phyloP scores from a whole-genome alignment of 2,329 filamentous ascomycete genomes.

The Didymella exigua region DNA sequence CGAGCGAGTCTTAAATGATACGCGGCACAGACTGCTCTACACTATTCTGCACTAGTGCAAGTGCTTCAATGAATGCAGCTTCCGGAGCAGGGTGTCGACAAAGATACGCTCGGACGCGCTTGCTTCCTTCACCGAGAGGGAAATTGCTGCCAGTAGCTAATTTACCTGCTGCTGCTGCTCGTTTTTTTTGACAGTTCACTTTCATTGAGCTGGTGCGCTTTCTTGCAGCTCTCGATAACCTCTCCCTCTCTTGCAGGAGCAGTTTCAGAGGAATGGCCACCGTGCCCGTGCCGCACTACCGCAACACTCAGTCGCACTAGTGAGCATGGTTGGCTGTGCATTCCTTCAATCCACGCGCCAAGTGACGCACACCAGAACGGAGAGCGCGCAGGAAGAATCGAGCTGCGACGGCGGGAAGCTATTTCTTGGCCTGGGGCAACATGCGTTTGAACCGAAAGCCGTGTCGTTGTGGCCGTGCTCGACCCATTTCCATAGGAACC shows the following conservation, averaged over 20 bases:
- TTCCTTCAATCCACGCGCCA: slow-evolving; percentile 23
- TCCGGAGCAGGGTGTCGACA: slow-evolving; percentile 7
- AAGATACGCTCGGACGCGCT: slow-evolving; percentile 36
- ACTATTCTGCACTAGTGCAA: slow-evolving; percentile 23
- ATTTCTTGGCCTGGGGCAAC: slow-evolving; percentile 21
- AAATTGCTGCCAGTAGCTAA: slow-evolving; percentile 24
- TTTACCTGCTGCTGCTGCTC: slow-evolving; percentile 16
- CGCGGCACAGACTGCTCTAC: slow-evolving; percentile 22
- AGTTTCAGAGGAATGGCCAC: slow-evolving; percentile 17
- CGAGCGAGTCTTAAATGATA: slow-evolving; percentile 20
- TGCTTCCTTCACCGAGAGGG: slow-evolving; percentile 12
- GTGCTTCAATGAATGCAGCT: slow-evolving; percentile 10
- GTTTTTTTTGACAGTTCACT: neutral
- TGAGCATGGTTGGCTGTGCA: slow-evolving; percentile 26
- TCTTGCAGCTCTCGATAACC: slow-evolving; percentile 4
- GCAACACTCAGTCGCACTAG: slow-evolving; percentile 15
- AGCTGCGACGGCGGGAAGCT: slow-evolving; percentile 21
- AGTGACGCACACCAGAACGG: slow-evolving; percentile 16
- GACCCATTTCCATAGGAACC: slow-evolving; percentile 32
- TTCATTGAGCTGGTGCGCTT: neutral
- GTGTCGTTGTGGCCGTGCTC: slow-evolving; percentile 28
- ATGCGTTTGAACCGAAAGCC: slow-evolving; percentile 11
- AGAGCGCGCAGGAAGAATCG: slow-evolving; percentile 16
- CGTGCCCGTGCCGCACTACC: slow-evolving; percentile 21
- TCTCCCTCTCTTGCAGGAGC: slow-evolving; percentile 16